Conservation (phyloP, 1,284 basidiomycete genomes). For the Heterobasidion annosum region DNA sequence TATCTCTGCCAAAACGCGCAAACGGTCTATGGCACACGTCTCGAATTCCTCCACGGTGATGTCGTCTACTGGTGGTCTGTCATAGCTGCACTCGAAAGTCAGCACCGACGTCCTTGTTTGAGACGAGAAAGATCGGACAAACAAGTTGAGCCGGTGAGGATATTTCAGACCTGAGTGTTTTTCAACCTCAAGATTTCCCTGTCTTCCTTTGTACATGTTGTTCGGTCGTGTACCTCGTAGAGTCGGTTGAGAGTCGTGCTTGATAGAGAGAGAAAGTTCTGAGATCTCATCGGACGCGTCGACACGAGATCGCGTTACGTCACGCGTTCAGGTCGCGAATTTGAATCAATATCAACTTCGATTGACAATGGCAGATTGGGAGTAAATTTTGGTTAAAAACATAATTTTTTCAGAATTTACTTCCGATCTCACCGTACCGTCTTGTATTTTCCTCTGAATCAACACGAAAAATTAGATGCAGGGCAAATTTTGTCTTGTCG, state of each 20-base stretch:
- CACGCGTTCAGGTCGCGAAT: conserved; percentile 6
- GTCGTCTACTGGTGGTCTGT: conserved; percentile 79
- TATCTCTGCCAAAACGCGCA: conserved; percentile 90
- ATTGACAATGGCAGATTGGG: not conserved
- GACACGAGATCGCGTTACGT: conserved; percentile 9
- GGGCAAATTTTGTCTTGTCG: too few species aligned
- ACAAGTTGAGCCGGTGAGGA: conserved; percentile 79
- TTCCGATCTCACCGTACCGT: too few species aligned
- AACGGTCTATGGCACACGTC: conserved; percentile 80
- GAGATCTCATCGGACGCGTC: not conserved
- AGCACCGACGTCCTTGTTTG: conserved; percentile 1
- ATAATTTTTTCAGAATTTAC: too few species aligned
- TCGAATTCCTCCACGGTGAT: conserved; percentile 98
- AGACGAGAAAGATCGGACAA: conserved; percentile 18
- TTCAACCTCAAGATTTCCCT: conserved; percentile 15
- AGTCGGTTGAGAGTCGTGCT: not conserved
- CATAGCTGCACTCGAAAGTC: conserved; percentile 51
- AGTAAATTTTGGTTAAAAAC: too few species aligned
- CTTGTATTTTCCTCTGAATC: too few species aligned
- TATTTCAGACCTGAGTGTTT: conserved; percentile 31
- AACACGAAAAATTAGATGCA: too few species aligned
- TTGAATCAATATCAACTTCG: not conserved
- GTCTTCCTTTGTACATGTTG: conserved; percentile 1
- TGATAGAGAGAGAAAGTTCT: not conserved
- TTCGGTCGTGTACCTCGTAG: too few species aligned